phyloP scores from a whole-genome alignment of 106 monocot species.

The Apostasia shenzhenica region DNA sequence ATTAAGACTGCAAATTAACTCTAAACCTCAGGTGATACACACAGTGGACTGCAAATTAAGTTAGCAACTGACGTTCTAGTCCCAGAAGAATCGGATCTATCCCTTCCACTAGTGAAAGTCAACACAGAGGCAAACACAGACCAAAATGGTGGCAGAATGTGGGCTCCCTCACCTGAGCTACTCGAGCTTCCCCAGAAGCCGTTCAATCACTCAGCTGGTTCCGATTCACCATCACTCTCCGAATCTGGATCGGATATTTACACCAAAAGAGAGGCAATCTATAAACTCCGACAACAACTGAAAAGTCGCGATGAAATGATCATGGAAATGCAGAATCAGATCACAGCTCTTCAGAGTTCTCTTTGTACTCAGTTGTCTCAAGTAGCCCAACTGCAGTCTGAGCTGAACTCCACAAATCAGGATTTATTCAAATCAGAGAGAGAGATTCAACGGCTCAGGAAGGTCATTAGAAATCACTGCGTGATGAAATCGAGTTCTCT shows the following conservation, averaged over 20 bases:
- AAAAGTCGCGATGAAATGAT: conserved; percentile 46
- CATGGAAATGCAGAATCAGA: conserved; percentile 42
- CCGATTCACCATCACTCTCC: conserved; percentile 29
- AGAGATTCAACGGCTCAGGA: conserved; percentile 33
- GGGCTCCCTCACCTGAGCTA: conserved; percentile 35
- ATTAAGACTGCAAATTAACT: too few species aligned
- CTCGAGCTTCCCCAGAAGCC: conserved; percentile 32
- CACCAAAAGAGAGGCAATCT: conserved; percentile 35
- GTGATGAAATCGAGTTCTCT: conserved; percentile 11
- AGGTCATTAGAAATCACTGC: conserved; percentile 32
- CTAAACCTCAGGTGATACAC: background rate
- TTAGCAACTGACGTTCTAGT: conserved; percentile 1
- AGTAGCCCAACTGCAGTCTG: conserved; percentile 17
- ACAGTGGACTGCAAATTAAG: conserved; percentile 7
- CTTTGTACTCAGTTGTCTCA: conserved; percentile 20
- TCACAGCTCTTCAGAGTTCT: conserved; percentile 25
- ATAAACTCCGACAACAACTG: conserved; percentile 36
- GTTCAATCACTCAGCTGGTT: conserved; percentile 28
- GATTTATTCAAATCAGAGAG: conserved; percentile 30
- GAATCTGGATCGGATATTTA: conserved; percentile 42
- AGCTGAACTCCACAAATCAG: conserved; percentile 16
- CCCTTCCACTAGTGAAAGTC: conserved; percentile 26
- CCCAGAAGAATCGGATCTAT: conserved; percentile 11
- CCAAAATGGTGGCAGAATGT: conserved; percentile 17
- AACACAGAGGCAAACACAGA: conserved; percentile 20